A percentile compares a stretch with the other conserved stretches of the same genome.
These are phyloP conservation scores for Alloteropsis angusta DNA, from an alignment of 202 grass and related monocot species.

Conservation along the genomic window DNA sequence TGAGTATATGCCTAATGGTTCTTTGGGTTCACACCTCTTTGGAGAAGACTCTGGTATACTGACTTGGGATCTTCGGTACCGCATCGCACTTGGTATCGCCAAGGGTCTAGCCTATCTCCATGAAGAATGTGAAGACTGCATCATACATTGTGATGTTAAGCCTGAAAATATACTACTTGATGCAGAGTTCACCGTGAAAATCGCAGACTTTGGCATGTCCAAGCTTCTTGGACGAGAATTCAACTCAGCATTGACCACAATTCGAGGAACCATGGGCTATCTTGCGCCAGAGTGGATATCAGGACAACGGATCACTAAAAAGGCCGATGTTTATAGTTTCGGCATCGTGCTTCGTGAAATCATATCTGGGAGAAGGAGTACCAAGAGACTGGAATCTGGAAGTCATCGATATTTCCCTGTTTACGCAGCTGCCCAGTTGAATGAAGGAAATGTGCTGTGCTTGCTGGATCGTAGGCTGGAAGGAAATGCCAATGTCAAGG, in stretches of 20 bases:
- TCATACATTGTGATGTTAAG: constrained; percentile 4
- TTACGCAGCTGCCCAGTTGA: neutral
- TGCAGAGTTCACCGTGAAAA: neutral
- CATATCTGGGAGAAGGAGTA: neutral
- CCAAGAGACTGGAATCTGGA: neutral
- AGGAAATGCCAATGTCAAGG: neutral
- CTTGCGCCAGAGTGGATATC: constrained; percentile 6
- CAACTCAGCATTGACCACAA: neutral
- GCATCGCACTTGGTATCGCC: neutral
- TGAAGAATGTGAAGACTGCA: neutral
- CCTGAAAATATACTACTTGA: neutral
- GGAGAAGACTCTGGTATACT: neutral
- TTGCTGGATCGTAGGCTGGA: neutral
- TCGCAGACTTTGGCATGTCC: neutral
- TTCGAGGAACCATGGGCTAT: neutral
- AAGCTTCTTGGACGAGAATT: constrained; percentile 1
- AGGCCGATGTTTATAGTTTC: neutral
- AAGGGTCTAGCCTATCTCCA: constrained; percentile 6
- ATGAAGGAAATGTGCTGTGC: neutral
- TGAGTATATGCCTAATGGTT: neutral
- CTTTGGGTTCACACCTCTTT: neutral
- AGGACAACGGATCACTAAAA: neutral
- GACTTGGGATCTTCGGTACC: neutral
- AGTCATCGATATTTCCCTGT: neutral
- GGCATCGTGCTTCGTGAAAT: neutral